A percentile compares a stretch with the other conserved stretches of the same genome.
Evolutionary conservation across 768 basidiomycete genomes (phyloP).

Genomic region (Russula ochroleuca): DNA sequence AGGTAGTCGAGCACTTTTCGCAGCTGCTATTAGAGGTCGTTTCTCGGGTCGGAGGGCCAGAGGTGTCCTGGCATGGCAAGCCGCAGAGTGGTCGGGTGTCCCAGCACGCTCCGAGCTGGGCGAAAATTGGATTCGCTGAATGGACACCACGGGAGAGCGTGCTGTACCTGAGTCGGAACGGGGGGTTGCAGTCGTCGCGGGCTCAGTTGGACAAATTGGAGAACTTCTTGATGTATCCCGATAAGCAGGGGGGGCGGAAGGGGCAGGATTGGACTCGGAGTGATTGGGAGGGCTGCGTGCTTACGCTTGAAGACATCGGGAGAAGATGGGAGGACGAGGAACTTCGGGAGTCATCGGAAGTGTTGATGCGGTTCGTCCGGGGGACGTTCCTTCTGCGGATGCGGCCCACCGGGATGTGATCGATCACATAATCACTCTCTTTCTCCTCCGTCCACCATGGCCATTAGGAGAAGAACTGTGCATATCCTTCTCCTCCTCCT

Average conservation of each 20-base stretch:
- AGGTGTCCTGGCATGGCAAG: conserved; percentile 33
- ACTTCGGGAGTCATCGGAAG: conserved; percentile 48
- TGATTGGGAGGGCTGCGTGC: conserved; percentile 59
- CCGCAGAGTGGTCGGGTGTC: conserved; percentile 41
- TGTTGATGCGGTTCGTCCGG: conserved; percentile 47
- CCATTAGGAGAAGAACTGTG: conserved; percentile 42
- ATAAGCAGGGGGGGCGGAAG: conserved; percentile 52
- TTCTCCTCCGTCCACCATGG: conserved; percentile 27
- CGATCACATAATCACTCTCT: conserved; percentile 6
- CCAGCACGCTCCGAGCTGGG: conserved; percentile 53
- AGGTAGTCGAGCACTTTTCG: conserved; percentile 66
- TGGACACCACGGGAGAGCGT: conserved; percentile 58
- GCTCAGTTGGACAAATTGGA: conserved; percentile 21
- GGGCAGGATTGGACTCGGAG: conserved; percentile 70
- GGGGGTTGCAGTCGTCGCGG: conserved; percentile 21
- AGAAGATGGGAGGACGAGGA: conserved; percentile 49
- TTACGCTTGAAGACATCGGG: conserved; percentile 46
- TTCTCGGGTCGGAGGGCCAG: conserved; percentile 48
- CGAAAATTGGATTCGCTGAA: conserved; percentile 39
- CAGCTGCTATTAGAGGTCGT: conserved; percentile 57
- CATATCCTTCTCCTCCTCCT: conserved; percentile 52
- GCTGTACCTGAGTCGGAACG: conserved; percentile 49
- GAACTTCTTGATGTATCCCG: conserved; percentile 39
- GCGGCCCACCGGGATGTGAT: conserved; percentile 39
- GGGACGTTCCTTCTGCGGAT: conserved; percentile 46